Base-by-base conservation (phyloP, 2,329 filamentous ascomycete species). In the Teratosphaeria gauchensis region DNA sequence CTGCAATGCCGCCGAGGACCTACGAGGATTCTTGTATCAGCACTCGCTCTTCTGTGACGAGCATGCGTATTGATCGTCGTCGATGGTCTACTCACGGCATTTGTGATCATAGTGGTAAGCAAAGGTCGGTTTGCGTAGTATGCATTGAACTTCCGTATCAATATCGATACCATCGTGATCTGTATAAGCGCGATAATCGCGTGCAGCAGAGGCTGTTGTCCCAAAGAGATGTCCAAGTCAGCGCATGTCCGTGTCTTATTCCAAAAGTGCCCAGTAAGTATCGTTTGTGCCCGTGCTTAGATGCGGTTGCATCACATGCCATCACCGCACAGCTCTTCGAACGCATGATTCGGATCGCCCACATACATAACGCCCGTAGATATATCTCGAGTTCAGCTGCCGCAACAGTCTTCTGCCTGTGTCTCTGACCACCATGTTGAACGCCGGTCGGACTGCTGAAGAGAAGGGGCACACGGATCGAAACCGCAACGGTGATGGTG, bases 91-190 rank as follows among this genome's bases (percentile, higher is more conserved):
- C 82, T 71, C 84, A 88, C 87, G 65, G 94, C 89, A 78, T 99
- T 99, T 73, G 92, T 96, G 71, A 96, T 90, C 92, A 99, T 99
- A 76, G 95, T 99, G 62, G 94, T 99, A 69, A 99, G 84, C 51
- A 99, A 89, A 89, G 92, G 94, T 71, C 89, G 88, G 71, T 91
- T 86, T 65, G 90, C 87, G 82, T 97, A 99, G 78, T 95, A 96
- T 65, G 85, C 82, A 76, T 96, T 96, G 81, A 95, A 99, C 72
- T 90, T 89, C 68, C 89, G 83, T 53, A 87, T 86, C 58, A 99
- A 78, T 64, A 94, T 83, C 65, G 87, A 89, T 62, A 92, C 83
- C 73, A 95, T 85, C 59, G 85, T 85, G 85, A 97, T 89, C 76
- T 99, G 88, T 75, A 96, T 82, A 52, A 96, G 74, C 73, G 96